Evolutionary conservation across 2,329 filamentous ascomycete species (phyloP).

Genomic region (Teratosphaeria epicoccoides): DNA sequence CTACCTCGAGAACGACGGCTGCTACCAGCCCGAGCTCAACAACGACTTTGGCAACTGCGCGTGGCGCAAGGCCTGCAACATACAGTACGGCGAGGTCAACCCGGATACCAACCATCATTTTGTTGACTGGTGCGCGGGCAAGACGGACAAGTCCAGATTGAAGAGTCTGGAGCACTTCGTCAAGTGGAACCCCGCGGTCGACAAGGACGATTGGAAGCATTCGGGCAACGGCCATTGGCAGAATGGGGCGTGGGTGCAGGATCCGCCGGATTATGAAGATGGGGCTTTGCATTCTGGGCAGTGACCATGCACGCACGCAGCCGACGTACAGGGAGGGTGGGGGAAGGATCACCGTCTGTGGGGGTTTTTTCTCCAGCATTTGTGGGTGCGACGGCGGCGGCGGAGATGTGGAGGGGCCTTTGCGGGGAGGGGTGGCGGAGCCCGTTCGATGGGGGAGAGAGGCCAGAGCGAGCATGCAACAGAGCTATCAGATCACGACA

Average conservation of each 20-base stretch:
- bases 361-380: too few species aligned
- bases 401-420: too few species aligned
- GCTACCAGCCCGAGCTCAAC: not conserved
- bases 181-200: not conserved
- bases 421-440: too few species aligned
- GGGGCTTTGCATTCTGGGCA: too few species aligned
- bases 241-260: not conserved
- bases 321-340: not conserved
- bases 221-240: not conserved
- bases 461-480: too few species aligned
- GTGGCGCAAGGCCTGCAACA: not conserved
- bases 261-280: not conserved
- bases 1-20: not conserved
- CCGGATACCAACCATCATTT: not conserved
- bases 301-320: not conserved
- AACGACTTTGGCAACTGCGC: not conserved
- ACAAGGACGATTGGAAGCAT: not conserved
- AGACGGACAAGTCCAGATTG: not conserved
- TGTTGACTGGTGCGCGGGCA: not conserved
- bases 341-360: too few species aligned
- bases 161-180: not conserved
- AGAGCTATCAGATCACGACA: too few species aligned
- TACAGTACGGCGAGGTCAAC: not conserved
- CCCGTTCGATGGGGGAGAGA: too few species aligned
- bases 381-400: too few species aligned